Conservation (phyloP, 1,284 basidiomycete genomes). For the Phlebopus sp. region DNA sequence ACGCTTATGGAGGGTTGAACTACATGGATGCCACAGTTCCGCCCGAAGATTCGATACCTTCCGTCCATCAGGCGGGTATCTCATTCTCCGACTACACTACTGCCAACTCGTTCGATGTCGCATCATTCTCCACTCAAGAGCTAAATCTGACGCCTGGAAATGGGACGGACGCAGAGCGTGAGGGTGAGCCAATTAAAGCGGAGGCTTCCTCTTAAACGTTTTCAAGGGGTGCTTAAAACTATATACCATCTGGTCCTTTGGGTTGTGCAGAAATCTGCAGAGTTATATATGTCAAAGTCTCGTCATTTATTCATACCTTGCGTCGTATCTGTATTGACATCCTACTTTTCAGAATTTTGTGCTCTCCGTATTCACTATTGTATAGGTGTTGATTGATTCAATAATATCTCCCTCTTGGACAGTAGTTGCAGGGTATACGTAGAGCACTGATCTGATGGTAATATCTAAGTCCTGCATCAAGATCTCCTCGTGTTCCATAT, state of each 20-base stretch:
- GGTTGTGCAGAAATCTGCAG: conserved; percentile 31
- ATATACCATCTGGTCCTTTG: conserved; percentile 23
- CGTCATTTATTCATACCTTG: conserved; percentile 38
- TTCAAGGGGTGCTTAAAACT: conserved; percentile 12
- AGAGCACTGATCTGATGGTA: conserved; percentile 15
- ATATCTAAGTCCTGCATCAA: conserved; percentile 13
- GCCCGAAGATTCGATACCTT: conserved; percentile 56
- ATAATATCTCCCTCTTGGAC: conserved; percentile 27
- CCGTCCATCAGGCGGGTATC: conserved; percentile 54
- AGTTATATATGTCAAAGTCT: conserved; percentile 32
- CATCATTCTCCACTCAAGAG: conserved; percentile 62
- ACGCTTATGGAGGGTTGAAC: conserved; percentile 64
- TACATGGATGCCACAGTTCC: conserved; percentile 70
- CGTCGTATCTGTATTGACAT: conserved; percentile 34
- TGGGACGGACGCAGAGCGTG: conserved; percentile 52
- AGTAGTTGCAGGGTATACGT: conserved; percentile 16
- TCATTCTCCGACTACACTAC: conserved; percentile 67
- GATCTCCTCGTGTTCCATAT: conserved; percentile 5
- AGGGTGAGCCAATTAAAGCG: conserved; percentile 46
- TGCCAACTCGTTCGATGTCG: conserved; percentile 63
- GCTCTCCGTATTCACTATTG: conserved; percentile 25
- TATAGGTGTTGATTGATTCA: conserved; percentile 25
- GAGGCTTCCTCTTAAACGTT: conserved; percentile 35
- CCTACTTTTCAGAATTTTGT: conserved; percentile 30
- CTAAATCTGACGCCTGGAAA: conserved; percentile 55